Evolutionary conservation across 177 flowering plant species (phyloP).

Genomic region (Vitis hybrid): DNA sequence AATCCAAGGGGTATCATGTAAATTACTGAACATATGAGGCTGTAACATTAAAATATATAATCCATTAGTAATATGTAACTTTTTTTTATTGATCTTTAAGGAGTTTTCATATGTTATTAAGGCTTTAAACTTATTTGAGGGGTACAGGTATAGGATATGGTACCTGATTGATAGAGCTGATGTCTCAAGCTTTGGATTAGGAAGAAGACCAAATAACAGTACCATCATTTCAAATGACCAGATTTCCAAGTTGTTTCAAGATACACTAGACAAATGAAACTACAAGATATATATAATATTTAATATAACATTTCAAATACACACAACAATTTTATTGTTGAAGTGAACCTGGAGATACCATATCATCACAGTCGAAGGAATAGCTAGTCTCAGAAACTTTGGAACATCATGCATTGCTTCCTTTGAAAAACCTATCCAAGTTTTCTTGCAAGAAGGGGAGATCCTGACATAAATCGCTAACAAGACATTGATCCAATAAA

Average conservation of each 20-base stretch:
- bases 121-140: neutral
- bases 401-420: slow-evolving; percentile 4
- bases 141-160: neutral
- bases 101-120: neutral
- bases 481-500: slow-evolving; percentile 18
- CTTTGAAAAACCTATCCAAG: neutral
- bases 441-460: slow-evolving; percentile 13
- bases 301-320: neutral
- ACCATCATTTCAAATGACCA: slow-evolving; percentile 23
- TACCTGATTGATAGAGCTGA: slow-evolving; percentile 26
- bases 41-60: no score
- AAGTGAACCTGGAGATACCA: slow-evolving; percentile 7
- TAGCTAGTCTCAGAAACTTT: slow-evolving; percentile 11
- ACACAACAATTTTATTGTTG: neutral
- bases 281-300: neutral
- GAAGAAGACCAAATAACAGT: slow-evolving; percentile 23
- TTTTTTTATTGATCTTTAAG: no score
- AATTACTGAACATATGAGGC: no score
- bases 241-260: slow-evolving; percentile 20
- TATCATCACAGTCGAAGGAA: slow-evolving; percentile 20
- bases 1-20: no score
- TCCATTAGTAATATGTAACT: no score
- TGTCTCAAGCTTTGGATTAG: slow-evolving; percentile 23
- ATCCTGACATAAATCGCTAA: slow-evolving; percentile 8
- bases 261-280: neutral